Percentiles rank a stretch among this genome's conserved stretches.
These are phyloP conservation scores for Paxillus rubicundulus DNA, from an alignment of 768 basidiomycete species.

Conservation along the genomic window DNA sequence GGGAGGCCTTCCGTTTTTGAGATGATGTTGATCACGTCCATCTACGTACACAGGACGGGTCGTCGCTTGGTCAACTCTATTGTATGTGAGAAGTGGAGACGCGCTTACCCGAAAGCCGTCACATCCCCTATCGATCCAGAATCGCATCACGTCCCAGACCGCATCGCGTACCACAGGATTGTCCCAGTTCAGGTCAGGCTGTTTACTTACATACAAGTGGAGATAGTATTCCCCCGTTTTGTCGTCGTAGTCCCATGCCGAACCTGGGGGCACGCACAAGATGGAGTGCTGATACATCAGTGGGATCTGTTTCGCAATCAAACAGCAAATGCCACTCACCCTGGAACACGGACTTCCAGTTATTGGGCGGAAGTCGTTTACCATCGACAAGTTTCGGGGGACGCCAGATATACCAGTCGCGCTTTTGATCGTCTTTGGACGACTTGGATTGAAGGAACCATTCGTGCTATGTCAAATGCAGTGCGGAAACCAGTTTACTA, in stretches of 20 bases:
- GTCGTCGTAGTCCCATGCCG: slow-evolving; percentile 71
- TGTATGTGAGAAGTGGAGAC: not conserved
- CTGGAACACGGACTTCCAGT: slow-evolving; percentile 69
- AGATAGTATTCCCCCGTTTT: slow-evolving; percentile 68
- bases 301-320: not conserved
- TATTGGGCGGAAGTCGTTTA: slow-evolving; percentile 61
- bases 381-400: slow-evolving; percentile 55
- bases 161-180: slow-evolving; percentile 58
- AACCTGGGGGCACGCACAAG: slow-evolving; percentile 36
- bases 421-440: slow-evolving; percentile 52
- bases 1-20: slow-evolving; percentile 63
- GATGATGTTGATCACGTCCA: slow-evolving; percentile 70
- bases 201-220: slow-evolving; percentile 62
- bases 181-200: slow-evolving; percentile 80
- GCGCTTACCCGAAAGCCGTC: slow-evolving; percentile 69
- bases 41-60: slow-evolving; percentile 33
- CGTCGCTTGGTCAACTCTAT: slow-evolving; percentile 2
- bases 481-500: slow-evolving; percentile 3
- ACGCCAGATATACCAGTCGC: slow-evolving; percentile 79
- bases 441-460: slow-evolving; percentile 66
- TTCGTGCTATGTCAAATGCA: slow-evolving; percentile 45
- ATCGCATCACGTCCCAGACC: slow-evolving; percentile 63
- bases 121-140: slow-evolving; percentile 73
- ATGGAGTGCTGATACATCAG: not conserved
- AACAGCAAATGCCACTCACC: slow-evolving; percentile 34